These are phyloP conservation scores for Phytopythium oedochilum DNA, from an alignment of 352 stramenopile species.

Conservation along the genomic window DNA sequence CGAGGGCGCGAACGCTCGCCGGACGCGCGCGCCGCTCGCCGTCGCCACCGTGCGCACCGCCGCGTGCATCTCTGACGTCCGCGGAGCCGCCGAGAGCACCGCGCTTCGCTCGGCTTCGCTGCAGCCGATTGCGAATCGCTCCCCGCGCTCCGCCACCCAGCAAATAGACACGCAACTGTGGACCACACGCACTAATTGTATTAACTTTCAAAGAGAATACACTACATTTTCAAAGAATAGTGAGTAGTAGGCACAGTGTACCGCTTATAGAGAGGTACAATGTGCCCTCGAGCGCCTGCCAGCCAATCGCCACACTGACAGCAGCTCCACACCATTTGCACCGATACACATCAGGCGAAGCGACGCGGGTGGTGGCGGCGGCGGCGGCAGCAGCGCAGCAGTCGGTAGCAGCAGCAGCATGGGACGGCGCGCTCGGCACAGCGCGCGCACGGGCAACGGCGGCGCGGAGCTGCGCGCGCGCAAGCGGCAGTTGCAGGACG, in stretches of 20 bases:
- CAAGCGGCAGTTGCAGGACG: constrained; percentile 57
- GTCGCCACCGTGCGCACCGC: background rate
- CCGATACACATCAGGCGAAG: constrained; percentile 1
- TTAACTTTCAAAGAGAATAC: background rate
- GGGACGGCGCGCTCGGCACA: constrained; percentile 68
- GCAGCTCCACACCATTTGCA: background rate
- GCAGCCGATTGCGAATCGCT: background rate
- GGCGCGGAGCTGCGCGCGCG: constrained; percentile 64
- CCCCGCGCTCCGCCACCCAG: background rate
- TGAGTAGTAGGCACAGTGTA: too few relatives aligned
- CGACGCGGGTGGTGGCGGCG: too few relatives aligned
- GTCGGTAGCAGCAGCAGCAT: constrained; percentile 27
- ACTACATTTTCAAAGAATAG: background rate
- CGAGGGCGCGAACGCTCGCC: background rate
- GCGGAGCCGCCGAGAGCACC: background rate
- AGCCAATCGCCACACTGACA: background rate
- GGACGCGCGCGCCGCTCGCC: background rate
- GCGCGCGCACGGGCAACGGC: constrained; percentile 69
- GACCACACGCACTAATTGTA: background rate
- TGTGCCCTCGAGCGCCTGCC: too few relatives aligned
- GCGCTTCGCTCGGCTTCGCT: background rate
- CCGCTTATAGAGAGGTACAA: too few relatives aligned
- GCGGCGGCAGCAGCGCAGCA: background rate
- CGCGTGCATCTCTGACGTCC: background rate
- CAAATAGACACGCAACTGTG: background rate